Conservation (phyloP, 116 monocot genomes). For the Dioscorea cayenensis region DNA sequence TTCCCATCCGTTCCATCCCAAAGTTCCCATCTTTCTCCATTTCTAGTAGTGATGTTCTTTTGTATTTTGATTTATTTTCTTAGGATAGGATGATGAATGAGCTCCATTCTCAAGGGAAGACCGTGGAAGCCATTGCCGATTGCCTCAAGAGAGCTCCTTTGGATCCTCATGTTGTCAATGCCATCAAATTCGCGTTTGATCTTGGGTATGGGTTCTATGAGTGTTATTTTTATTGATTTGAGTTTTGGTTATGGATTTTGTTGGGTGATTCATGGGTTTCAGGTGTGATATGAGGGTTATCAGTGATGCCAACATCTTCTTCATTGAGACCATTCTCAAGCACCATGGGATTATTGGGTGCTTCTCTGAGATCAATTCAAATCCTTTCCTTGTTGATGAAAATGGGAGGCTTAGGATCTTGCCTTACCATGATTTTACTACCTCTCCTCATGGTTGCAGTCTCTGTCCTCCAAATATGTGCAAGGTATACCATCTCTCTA, state of each 20-base stretch:
- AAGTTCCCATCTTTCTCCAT: background rate
- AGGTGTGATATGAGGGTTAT: slow-evolving; percentile 49
- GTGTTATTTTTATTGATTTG: background rate
- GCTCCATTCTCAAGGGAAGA: slow-evolving; percentile 30
- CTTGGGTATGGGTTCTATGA: slow-evolving; percentile 24
- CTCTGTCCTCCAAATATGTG: slow-evolving; percentile 45
- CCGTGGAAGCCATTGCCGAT: slow-evolving; percentile 31
- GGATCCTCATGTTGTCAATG: slow-evolving; percentile 16
- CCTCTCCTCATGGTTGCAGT: slow-evolving; percentile 25
- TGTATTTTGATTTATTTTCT: background rate
- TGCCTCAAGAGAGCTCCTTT: slow-evolving; percentile 21
- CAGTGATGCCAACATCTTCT: slow-evolving; percentile 46
- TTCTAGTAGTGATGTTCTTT: background rate
- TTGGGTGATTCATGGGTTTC: background rate
- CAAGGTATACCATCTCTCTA: slow-evolving; percentile 15
- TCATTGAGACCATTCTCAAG: slow-evolving; percentile 34
- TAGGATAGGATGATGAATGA: slow-evolving; percentile 55
- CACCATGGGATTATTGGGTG: slow-evolving; percentile 26
- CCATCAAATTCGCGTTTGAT: slow-evolving; percentile 46
- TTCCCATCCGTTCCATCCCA: background rate
- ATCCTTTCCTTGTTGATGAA: slow-evolving; percentile 31
- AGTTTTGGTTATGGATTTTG: background rate
- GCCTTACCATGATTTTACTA: slow-evolving; percentile 27
- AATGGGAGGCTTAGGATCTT: slow-evolving; percentile 29
- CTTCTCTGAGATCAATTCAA: slow-evolving; percentile 49